A percentile compares a stretch with the other conserved stretches of the same genome.
Evolutionary conservation across 352 stramenopile species (phyloP).

Genomic region (Phytophthora fragariaefolia): DNA sequence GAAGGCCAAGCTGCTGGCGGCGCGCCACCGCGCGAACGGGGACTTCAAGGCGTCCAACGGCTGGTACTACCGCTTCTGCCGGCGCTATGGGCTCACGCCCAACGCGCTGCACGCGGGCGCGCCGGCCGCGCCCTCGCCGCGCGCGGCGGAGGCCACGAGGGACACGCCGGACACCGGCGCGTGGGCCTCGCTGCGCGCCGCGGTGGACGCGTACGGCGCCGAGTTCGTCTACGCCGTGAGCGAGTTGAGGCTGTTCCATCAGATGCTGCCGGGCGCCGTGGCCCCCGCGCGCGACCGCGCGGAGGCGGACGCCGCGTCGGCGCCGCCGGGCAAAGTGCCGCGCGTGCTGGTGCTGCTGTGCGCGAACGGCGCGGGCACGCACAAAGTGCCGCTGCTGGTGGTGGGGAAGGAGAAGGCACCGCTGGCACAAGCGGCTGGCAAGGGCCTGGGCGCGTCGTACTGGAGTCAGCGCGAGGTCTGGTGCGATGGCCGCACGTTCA

Average conservation of each 20-base stretch:
- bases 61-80: slow-evolving; percentile 83
- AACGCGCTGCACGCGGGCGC: slow-evolving; percentile 35
- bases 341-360: slow-evolving; percentile 57
- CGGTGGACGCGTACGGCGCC: slow-evolving; percentile 35
- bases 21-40: slow-evolving; percentile 49
- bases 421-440: slow-evolving; percentile 2
- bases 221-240: slow-evolving; percentile 64
- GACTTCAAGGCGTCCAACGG: slow-evolving; percentile 72
- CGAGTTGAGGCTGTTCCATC: slow-evolving; percentile 61
- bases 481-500: slow-evolving; percentile 60
- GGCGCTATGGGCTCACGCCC: slow-evolving; percentile 62
- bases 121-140: not conserved
- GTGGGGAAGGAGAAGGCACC: slow-evolving; percentile 53
- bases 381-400: slow-evolving; percentile 63
- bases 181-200: slow-evolving; percentile 37
- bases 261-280: slow-evolving; percentile 41
- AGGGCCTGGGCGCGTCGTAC: slow-evolving; percentile 36
- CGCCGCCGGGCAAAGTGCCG: slow-evolving; percentile 39
- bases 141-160: too few species aligned
- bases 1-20: slow-evolving; percentile 57
- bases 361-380: slow-evolving; percentile 54
- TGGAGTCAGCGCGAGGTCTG: slow-evolving; percentile 58
- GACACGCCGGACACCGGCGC: slow-evolving; percentile 17
- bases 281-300: not conserved
- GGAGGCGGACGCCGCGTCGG: too few species aligned